These are phyloP conservation scores for Boletus subparvulus DNA, from an alignment of 768 basidiomycete species.

Conservation along the genomic window DNA sequence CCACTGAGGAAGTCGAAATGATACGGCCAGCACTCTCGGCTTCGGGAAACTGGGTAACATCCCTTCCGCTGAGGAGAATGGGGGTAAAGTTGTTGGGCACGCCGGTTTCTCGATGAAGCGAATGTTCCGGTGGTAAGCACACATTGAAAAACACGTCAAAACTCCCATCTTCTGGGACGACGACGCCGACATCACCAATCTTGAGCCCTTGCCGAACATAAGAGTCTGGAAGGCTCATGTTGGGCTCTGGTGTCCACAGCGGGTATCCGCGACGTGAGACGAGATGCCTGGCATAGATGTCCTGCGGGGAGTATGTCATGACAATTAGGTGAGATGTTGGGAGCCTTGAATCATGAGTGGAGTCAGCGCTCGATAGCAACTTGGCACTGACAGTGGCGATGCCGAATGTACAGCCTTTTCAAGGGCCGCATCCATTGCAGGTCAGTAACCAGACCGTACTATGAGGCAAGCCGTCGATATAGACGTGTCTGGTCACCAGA, in stretches of 20 bases:
- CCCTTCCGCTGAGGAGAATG: conserved; percentile 13
- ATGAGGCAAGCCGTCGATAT: too few relatives aligned
- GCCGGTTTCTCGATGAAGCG: conserved; percentile 4
- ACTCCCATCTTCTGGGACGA: conserved; percentile 30
- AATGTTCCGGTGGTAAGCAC: conserved; percentile 30
- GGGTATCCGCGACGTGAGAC: conserved; percentile 30
- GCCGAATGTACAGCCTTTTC: too few relatives aligned
- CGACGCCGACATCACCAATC: conserved; percentile 38
- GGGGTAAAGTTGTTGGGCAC: conserved; percentile 30
- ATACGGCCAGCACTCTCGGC: conserved; percentile 11
- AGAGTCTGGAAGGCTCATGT: conserved; percentile 18
- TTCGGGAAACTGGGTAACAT: conserved; percentile 7
- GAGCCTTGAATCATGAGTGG: not conserved
- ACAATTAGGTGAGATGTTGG: not conserved
- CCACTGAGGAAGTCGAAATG: conserved; percentile 12
- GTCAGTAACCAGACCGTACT: too few relatives aligned
- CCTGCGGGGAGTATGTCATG: conserved; percentile 11
- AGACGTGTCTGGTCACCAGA: too few relatives aligned
- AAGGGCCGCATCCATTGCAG: too few relatives aligned
- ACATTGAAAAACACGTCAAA: conserved; percentile 41
- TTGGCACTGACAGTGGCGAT: not conserved
- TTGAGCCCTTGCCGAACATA: conserved; percentile 29
- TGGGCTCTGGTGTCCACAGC: conserved; percentile 34
- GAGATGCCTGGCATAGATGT: conserved; percentile 18
- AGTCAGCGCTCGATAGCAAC: not conserved